Conservation (phyloP, 495 filamentous ascomycete genomes). For the Xeromyces bisporus region DNA sequence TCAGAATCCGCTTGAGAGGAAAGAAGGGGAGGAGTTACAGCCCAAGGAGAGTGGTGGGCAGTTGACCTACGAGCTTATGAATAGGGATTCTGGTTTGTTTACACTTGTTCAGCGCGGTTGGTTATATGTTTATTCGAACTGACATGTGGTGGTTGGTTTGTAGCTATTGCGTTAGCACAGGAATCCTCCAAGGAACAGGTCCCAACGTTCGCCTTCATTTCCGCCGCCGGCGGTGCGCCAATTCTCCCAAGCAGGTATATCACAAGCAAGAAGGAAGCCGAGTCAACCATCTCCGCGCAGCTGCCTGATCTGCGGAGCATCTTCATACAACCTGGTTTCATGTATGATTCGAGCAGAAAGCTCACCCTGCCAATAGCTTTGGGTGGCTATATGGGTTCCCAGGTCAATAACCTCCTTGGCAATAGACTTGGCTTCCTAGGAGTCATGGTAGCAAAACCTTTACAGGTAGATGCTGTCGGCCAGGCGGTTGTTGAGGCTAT, state of each 20-base stretch:
- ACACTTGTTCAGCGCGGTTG: neutral
- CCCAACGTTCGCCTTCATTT: constrained; percentile 66
- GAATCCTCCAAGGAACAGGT: constrained; percentile 51
- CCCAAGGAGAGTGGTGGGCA: constrained; percentile 53
- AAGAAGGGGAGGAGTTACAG: constrained; percentile 39
- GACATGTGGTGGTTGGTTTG: constrained; percentile 4
- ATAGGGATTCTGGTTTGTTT: constrained; percentile 57
- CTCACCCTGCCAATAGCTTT: constrained; percentile 77
- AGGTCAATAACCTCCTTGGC: constrained; percentile 57
- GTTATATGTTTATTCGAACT: constrained; percentile 4
- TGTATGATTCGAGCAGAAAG: constrained; percentile 69
- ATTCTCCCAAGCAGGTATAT: constrained; percentile 76
- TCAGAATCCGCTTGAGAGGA: constrained; percentile 46
- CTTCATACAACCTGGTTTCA: constrained; percentile 71
- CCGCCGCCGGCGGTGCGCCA: constrained; percentile 70
- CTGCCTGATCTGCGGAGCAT: constrained; percentile 61
- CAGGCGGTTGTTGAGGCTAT: constrained; percentile 72
- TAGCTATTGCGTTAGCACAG: constrained; percentile 62
- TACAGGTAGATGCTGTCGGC: constrained; percentile 71
- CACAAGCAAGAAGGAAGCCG: constrained; percentile 79
- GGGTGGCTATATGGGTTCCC: constrained; percentile 45
- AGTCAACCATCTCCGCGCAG: constrained; percentile 51
- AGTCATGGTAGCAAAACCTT: constrained; percentile 64
- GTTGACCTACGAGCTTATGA: constrained; percentile 95
- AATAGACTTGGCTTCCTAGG: constrained; percentile 59